Conservation (phyloP, 129 eudicot species). For the Tanacetum coccineum region DNA sequence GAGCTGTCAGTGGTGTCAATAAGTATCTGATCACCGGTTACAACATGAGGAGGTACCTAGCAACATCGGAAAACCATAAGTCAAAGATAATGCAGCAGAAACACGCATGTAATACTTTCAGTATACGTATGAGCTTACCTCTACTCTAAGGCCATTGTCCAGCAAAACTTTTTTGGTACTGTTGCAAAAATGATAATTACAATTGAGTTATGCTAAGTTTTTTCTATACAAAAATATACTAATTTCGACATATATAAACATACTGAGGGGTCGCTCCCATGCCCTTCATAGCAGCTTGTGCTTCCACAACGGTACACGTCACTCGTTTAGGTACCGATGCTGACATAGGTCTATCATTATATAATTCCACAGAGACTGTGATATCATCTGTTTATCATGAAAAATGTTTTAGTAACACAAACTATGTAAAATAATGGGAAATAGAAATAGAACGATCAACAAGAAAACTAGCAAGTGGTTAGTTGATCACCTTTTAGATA, state of each 20-base stretch:
- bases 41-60: constrained; percentile 84
- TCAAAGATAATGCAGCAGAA: constrained; percentile 1
- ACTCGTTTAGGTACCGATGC: constrained; percentile 84
- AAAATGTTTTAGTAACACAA: constrained; percentile 18
- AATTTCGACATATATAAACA: constrained; percentile 18
- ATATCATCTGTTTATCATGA: constrained; percentile 58
- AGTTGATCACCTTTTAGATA: constrained; percentile 68
- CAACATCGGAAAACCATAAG: background rate
- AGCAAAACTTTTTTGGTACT: constrained; percentile 75
- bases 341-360: constrained; percentile 68
- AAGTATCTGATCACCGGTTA: constrained; percentile 62
- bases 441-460: background rate
- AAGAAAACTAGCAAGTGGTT: background rate
- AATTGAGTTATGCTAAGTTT: background rate
- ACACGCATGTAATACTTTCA: background rate
- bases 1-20: constrained; percentile 60
- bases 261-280: constrained; percentile 89
- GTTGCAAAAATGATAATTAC: constrained; percentile 27
- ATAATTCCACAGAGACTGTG: constrained; percentile 64
- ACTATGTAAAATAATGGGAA: background rate
- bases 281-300: constrained; percentile 61
- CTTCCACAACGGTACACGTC: constrained; percentile 85
- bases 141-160: constrained; percentile 88
- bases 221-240: background rate
- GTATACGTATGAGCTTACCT: constrained; percentile 41